Evolutionary conservation across 2,329 filamentous ascomycete genomes (phyloP).

Genomic region (Trichophyton rubrum): DNA sequence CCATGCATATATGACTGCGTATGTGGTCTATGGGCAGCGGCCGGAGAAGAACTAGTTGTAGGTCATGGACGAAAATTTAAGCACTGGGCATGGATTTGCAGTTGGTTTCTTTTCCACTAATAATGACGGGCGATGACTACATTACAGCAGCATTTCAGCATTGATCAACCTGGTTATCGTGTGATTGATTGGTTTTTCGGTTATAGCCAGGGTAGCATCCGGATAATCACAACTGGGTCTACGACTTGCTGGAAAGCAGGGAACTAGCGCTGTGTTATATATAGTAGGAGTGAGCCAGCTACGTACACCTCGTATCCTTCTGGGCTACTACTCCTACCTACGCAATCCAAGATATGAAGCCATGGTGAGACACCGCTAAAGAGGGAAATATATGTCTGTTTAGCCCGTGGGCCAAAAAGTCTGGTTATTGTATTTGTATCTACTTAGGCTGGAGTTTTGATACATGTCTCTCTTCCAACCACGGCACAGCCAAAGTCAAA

Average conservation of each 20-base stretch:
- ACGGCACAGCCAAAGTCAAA: background rate
- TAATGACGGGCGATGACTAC: background rate
- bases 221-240: too few species aligned
- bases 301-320: too few species aligned
- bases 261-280: too few species aligned
- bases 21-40: slow-evolving; percentile 10
- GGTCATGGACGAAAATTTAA: background rate
- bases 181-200: too few species aligned
- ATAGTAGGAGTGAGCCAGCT: too few species aligned
- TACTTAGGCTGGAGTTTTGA: background rate
- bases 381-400: too few species aligned
- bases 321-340: too few species aligned
- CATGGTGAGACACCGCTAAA: background rate
- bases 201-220: too few species aligned
- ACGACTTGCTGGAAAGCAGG: too few species aligned
- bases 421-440: background rate
- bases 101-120: background rate
- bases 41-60: background rate
- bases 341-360: too few species aligned
- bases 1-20: slow-evolving; percentile 6
- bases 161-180: background rate
- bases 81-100: background rate
- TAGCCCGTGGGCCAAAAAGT: too few species aligned
- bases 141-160: background rate
- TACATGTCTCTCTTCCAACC: background rate